Evolutionary conservation across 179 eudicot genomes (phyloP), one percentile per base, ranked within the genome.

Genomic region (Vitellaria paradoxa): DNA sequence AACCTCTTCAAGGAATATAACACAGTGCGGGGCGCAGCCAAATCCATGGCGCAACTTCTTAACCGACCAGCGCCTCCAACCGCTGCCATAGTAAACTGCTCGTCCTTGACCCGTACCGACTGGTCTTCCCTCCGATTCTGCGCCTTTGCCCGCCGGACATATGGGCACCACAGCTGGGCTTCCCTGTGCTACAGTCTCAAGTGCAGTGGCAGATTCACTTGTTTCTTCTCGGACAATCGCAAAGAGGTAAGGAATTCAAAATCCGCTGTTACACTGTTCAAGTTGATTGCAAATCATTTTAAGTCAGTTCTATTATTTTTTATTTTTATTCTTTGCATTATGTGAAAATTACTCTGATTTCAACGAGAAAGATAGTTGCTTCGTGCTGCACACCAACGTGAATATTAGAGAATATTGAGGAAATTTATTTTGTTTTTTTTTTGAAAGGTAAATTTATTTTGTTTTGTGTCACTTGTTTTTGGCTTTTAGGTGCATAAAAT

Each of bases 221-320:
- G 97, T 78, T 87, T 92, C 68, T 92, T 92, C 88, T 90, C 93
- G 0, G 71, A 78, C 69, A 90, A 88, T 75, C 81, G 89, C 64
- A 88, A 85, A 65, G 87, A 91, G 93, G 96, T 89, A 83, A 45
- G 11, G 47, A 17, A 23, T 17, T 20, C 9, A 26, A 55, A 30
- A 1, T 8, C 13, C 20, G 9, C 21, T 55, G 13, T 40, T 55
- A 42, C 42, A 7, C 37, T 73, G 40, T 60, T 73, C 77, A 46
- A 47, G 12, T 74, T 46, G 20, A 74, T 74, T 60, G 42, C 46
- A 70, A 24, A 14, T 13, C 63, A 24, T 40, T 9, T 42, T 67
- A 55, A 3, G 45, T 67, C 70, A 40, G 8, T 15, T 45, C 5
- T 3, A 18, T 67, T 46, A 6, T 20, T 21, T 20, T 14, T n/a